Percentiles rank a stretch among this genome's conserved stretches.
Evolutionary conservation across 495 filamentous ascomycete genomes (phyloP).

Genomic region (Penicillium fimorum): DNA sequence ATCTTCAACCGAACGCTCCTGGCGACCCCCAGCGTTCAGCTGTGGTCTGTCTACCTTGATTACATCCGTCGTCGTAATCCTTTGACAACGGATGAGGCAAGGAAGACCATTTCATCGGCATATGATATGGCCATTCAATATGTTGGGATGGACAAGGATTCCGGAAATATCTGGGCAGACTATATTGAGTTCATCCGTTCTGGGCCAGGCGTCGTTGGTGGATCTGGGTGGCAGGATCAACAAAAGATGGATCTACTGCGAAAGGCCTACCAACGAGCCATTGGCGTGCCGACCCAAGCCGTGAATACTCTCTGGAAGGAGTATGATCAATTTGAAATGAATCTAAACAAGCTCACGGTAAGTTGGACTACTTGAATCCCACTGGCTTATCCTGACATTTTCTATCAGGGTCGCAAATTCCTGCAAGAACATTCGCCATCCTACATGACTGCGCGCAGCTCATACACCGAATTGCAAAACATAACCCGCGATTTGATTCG

Average conservation of each 20-base stretch:
- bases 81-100: conserved; percentile 74
- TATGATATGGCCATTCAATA: conserved; percentile 90
- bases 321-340: conserved; percentile 93
- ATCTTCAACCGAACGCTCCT: conserved; percentile 77
- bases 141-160: conserved; percentile 87
- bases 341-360: conserved; percentile 84
- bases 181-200: conserved; percentile 88
- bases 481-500: conserved; percentile 75
- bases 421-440: conserved; percentile 85
- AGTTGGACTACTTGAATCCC: conserved; percentile 8
- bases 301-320: conserved; percentile 91
- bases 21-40: conserved; percentile 69
- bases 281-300: conserved; percentile 75
- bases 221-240: conserved; percentile 87
- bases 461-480: conserved; percentile 78
- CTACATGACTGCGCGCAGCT: conserved; percentile 90
- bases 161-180: conserved; percentile 88
- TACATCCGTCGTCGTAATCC: conserved; percentile 91
- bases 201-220: conserved; percentile 79
- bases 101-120: conserved; percentile 71
- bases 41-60: conserved; percentile 93
- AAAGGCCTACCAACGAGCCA: conserved; percentile 86
- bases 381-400: conserved; percentile 20
- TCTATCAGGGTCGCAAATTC: conserved; percentile 76
- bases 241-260: conserved; percentile 95